Percentiles rank a stretch among this genome's conserved stretches.
Conservation (phyloP, 306 rosid species). For the Casuarina cunninghamiana region DNA sequence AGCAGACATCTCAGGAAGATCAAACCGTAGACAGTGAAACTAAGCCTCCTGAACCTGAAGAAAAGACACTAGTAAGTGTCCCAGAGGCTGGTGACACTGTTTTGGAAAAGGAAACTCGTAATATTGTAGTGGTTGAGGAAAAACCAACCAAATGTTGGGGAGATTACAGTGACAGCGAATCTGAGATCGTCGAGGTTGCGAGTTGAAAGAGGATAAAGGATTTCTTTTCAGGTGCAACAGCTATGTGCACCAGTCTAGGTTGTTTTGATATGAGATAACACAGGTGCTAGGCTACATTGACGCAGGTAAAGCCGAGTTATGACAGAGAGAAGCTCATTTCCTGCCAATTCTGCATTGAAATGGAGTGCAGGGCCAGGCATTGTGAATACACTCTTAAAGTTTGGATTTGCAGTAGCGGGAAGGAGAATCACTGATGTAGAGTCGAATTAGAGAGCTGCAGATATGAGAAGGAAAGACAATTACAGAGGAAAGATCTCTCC, state of each 20-base stretch:
- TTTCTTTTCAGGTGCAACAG: slow-evolving; percentile 13
- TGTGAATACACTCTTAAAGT: slow-evolving; percentile 38
- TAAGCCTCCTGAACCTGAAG: slow-evolving; percentile 39
- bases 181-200: slow-evolving; percentile 60
- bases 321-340: slow-evolving; percentile 18
- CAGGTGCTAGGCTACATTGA: neutral
- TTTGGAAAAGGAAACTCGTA: slow-evolving; percentile 37
- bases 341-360: slow-evolving; percentile 19
- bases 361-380: slow-evolving; percentile 31
- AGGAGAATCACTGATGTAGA: slow-evolving; percentile 19
- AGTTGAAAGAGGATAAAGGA: slow-evolving; percentile 43
- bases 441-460: slow-evolving; percentile 27
- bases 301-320: slow-evolving; percentile 8
- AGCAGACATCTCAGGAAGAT: slow-evolving; percentile 44
- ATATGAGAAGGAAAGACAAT: slow-evolving; percentile 38
- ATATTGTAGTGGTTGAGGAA: slow-evolving; percentile 38
- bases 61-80: slow-evolving; percentile 39
- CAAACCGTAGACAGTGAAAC: slow-evolving; percentile 37
- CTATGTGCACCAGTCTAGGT: slow-evolving; percentile 22
- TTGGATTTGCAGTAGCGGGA: slow-evolving; percentile 21
- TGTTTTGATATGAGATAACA: slow-evolving; percentile 27
- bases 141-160: slow-evolving; percentile 81
- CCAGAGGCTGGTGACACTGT: slow-evolving; percentile 29
- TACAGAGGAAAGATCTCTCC: slow-evolving; percentile 36
- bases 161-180: slow-evolving; percentile 86